Percentiles rank a stretch among this genome's conserved stretches.
These are phyloP conservation scores for Neofusicoccum parvum DNA, from an alignment of 2,329 filamentous ascomycete species.

Conservation along the genomic window DNA sequence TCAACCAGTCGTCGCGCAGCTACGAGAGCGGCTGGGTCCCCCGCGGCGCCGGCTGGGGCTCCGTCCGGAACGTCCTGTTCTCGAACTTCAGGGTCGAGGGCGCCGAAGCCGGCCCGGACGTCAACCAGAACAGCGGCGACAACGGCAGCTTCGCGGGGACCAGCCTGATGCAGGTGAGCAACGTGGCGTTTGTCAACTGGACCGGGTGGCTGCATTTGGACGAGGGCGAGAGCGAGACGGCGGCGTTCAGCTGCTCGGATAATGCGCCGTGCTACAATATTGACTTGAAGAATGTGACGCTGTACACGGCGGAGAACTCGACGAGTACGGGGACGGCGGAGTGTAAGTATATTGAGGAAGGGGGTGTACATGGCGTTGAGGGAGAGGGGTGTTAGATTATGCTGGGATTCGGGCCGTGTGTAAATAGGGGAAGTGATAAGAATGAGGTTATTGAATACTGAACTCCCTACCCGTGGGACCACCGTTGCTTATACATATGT, in stretches of 20 bases:
- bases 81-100: conserved; percentile 55
- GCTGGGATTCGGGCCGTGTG: no score
- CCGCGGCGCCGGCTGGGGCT: conserved; percentile 58
- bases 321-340: conserved; percentile 36
- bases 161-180: conserved; percentile 53
- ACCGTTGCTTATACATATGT: no score
- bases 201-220: conserved; percentile 45
- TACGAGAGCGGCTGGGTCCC: conserved; percentile 55
- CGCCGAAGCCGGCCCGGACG: conserved; percentile 45
- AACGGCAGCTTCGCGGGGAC: conserved; percentile 54
- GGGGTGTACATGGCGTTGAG: conserved; percentile 43
- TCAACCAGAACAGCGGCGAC: conserved; percentile 53
- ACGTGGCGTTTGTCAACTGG: conserved; percentile 56
- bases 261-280: conserved; percentile 57
- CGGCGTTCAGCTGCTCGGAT: conserved; percentile 51
- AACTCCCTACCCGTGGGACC: no score
- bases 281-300: conserved; percentile 45
- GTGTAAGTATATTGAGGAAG: conserved; percentile 41
- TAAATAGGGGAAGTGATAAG: no score
- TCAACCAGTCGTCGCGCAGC: conserved; percentile 37
- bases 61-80: conserved; percentile 54
- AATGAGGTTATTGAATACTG: no score
- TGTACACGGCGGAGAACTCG: conserved; percentile 36
- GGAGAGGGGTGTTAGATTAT: conserved; percentile 24
- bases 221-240: conserved; percentile 37